Evolutionary conservation across 164 flowering plant species (phyloP), one percentile per base, ranked within the genome.

Genomic region (Amborella trichopoda): DNA sequence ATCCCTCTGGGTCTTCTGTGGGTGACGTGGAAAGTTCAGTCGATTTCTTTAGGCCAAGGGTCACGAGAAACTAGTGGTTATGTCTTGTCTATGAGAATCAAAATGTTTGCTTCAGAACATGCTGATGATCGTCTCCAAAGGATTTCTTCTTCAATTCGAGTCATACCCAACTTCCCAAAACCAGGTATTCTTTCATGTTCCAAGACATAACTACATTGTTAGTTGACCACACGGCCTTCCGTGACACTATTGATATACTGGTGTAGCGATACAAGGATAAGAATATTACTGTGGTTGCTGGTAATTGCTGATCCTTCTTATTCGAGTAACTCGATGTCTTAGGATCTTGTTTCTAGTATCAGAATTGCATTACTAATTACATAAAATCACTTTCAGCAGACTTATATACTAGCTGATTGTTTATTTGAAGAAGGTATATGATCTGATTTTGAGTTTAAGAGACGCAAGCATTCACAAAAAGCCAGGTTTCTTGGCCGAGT

Each of bases 201-300:
- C 96, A 87, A 64, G 98, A 91, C 52, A 91, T 91, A 60, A 87
- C 98, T 1, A 91, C 98, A 0, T 61, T 91, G 78, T 72, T 91
- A 34, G 89, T 91, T 40, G 87, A 87, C 50, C 67, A 71, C 0
- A 58, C 60, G 68, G 96, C 96, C 4, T 91, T 91, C 55, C 76
- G 60, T 68, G 98, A 91, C 51, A 78, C 93, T 21, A 83, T 91
- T 43, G 96, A 87, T 69, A 63, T 91, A 78, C 82, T 91, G 47
- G 98, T 83, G 18, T 96, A 87, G 77, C 76, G 98, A 52, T 91
- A 91, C 58, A 72, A 57, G 34, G 83, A 62, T 56, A 64, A 72
- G 46, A 32, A 77, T 33, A 84, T 91, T 50, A 67, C 81, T 50
- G 96, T 91, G 59, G 85, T 91, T 53, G 98, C 95, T 25, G 98